These are phyloP conservation scores for Podosphaera fusca DNA, from an alignment of 2,329 filamentous ascomycete species.

Conservation along the genomic window DNA sequence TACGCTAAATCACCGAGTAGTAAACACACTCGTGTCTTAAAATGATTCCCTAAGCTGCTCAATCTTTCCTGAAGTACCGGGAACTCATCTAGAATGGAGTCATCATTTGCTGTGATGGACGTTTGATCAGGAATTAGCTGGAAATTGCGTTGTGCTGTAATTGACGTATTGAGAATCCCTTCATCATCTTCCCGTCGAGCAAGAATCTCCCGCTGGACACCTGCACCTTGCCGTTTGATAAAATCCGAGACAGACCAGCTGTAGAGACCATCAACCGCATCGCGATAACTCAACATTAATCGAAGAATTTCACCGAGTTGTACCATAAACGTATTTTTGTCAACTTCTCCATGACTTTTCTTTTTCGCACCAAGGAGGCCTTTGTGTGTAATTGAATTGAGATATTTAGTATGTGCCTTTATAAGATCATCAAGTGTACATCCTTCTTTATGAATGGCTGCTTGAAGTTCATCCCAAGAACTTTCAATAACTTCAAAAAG, in stretches of 20 bases:
- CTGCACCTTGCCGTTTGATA: conserved; percentile 67
- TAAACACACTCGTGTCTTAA: conserved; percentile 53
- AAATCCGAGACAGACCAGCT: conserved; percentile 90
- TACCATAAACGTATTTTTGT: conserved; percentile 56
- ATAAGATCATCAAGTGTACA: conserved; percentile 92
- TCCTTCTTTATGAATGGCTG: conserved; percentile 58
- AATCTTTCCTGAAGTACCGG: conserved; percentile 55
- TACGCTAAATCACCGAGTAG: conserved; percentile 77
- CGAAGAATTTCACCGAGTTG: conserved; percentile 86
- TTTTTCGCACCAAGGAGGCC: conserved; percentile 60
- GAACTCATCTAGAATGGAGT: conserved; percentile 33
- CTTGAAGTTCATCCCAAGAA: conserved; percentile 78
- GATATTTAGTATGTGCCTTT: conserved; percentile 69
- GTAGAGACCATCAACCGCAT: conserved; percentile 83
- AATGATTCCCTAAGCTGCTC: conserved; percentile 47
- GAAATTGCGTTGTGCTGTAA: conserved; percentile 13
- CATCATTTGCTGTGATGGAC: conserved; percentile 12
- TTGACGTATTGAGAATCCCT: conserved; percentile 10
- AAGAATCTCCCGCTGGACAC: conserved; percentile 41
- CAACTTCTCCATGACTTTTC: conserved; percentile 21
- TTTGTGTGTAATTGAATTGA: conserved; percentile 88
- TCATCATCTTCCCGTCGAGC: conserved; percentile 16
- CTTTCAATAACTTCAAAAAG: conserved; percentile 95
- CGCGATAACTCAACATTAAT: conserved; percentile 81
- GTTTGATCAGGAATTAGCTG: conserved; percentile 12